A percentile compares a stretch with the other conserved stretches of the same genome.
phyloP scores from a whole-genome alignment of 108 stramenopile species.

The Cyclotella sp. region DNA sequence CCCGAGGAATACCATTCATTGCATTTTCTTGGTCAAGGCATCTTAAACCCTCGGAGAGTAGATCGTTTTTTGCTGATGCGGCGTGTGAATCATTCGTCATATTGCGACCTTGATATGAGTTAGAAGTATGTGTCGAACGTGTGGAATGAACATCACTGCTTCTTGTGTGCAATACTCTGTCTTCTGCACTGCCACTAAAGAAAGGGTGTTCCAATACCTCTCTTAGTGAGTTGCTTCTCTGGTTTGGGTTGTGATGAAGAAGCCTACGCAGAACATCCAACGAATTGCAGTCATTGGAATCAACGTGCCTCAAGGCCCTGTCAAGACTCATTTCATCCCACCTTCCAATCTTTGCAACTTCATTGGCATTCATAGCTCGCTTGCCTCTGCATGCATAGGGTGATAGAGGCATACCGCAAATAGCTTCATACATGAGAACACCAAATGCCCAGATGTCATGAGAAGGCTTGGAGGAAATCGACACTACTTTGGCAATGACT shows the following conservation, averaged over 20 bases:
- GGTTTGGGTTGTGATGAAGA: slow-evolving; percentile 75
- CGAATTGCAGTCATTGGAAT: slow-evolving; percentile 50
- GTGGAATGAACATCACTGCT: slow-evolving; percentile 18
- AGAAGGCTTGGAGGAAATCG: slow-evolving; percentile 69
- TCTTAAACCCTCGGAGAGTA: slow-evolving; percentile 38
- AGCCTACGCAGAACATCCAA: slow-evolving; percentile 66
- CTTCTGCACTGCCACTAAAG: slow-evolving; percentile 56
- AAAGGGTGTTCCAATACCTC: slow-evolving; percentile 82
- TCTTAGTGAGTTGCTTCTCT: slow-evolving; percentile 68
- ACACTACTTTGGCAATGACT: slow-evolving; percentile 67
- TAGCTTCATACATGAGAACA: slow-evolving; percentile 81
- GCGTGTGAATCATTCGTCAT: slow-evolving; percentile 1
- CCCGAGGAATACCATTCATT: slow-evolving; percentile 34
- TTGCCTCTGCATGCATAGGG: slow-evolving; percentile 88
- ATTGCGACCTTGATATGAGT: not conserved
- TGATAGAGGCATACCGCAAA: slow-evolving; percentile 76
- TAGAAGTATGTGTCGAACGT: slow-evolving; percentile 10
- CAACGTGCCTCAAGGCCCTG: slow-evolving; percentile 71
- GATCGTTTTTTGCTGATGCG: slow-evolving; percentile 40
- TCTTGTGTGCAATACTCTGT: slow-evolving; percentile 22
- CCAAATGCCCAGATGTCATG: slow-evolving; percentile 91
- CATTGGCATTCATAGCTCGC: slow-evolving; percentile 72
- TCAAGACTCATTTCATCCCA: slow-evolving; percentile 81
- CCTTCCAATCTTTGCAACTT: slow-evolving; percentile 75
- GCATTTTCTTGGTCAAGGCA: slow-evolving; percentile 42